Evolutionary conservation across 345 rosid species (phyloP).

Genomic region (Balakata baccata): DNA sequence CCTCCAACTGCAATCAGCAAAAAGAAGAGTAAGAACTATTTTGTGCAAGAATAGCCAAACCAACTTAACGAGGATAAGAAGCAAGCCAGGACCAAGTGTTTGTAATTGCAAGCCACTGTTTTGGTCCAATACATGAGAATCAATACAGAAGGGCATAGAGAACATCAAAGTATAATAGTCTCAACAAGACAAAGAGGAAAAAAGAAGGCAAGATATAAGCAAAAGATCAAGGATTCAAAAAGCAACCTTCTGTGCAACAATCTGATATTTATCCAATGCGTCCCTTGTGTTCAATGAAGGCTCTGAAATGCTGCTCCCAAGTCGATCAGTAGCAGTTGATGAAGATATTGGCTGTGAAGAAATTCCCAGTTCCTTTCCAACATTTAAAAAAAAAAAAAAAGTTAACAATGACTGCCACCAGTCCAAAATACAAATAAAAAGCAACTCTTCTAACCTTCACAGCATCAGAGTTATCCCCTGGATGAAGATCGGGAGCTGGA

Average conservation of each 20-base stretch:
- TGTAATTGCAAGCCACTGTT: too few species aligned
- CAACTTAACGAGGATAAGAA: not conserved
- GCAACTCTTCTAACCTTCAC: conserved; percentile 43
- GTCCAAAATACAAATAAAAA: conserved; percentile 1
- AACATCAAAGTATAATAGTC: too few species aligned
- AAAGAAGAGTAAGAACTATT: conserved; percentile 11
- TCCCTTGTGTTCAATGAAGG: conserved; percentile 80
- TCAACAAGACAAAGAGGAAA: not conserved
- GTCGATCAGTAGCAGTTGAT: not conserved
- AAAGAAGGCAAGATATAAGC: not conserved
- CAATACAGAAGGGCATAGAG: not conserved
- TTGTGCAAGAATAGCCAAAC: not conserved
- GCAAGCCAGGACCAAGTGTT: not conserved
- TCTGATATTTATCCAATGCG: conserved; percentile 83
- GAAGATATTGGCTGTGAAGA: conserved; percentile 49
- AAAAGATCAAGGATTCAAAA: not conserved
- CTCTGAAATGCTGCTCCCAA: conserved; percentile 53
- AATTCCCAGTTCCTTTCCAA: conserved; percentile 44
- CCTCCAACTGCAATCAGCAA: conserved; percentile 69
- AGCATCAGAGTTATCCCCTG: conserved; percentile 45
- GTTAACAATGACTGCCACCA: conserved; percentile 17
- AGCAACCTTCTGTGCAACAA: conserved; percentile 76
- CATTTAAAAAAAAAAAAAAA: conserved; percentile 10
- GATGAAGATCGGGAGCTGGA: conserved; percentile 46
- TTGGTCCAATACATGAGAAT: not conserved